A percentile compares a stretch with the other conserved stretches of the same genome.
These are phyloP conservation scores for Lepraria neglecta DNA, from an alignment of 495 filamentous ascomycete genomes.

Conservation along the genomic window DNA sequence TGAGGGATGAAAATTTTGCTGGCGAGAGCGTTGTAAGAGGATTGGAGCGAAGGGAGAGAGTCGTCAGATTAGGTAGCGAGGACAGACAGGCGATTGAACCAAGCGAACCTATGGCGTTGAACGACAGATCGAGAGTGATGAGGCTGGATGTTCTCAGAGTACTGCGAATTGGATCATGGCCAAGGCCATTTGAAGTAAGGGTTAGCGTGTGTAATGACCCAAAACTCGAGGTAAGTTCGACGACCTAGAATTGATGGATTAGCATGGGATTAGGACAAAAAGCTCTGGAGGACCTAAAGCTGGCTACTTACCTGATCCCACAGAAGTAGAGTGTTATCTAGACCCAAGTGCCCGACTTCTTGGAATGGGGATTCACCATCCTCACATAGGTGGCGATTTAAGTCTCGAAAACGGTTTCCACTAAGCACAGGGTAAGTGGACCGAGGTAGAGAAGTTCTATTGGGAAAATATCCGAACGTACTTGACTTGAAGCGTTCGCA, in stretches of 20 bases:
- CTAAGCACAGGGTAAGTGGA: conserved; percentile 36
- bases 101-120: conserved; percentile 63
- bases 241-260: not conserved
- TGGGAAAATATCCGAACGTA: conserved; percentile 36
- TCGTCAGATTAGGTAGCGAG: conserved; percentile 51
- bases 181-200: conserved; percentile 50
- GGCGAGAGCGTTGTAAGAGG: conserved; percentile 9
- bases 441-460: not conserved
- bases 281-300: not conserved
- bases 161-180: conserved; percentile 16
- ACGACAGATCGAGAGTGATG: conserved; percentile 62
- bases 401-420: conserved; percentile 65
- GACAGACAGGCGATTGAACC: conserved; percentile 52
- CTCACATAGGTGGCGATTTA: conserved; percentile 16
- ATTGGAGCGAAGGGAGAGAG: conserved; percentile 36
- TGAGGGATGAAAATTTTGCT: conserved; percentile 17
- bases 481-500: conserved; percentile 66
- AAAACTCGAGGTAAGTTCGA: conserved; percentile 44
- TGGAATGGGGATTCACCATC: conserved; percentile 37
- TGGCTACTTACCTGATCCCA: conserved; percentile 17
- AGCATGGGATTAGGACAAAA: not conserved
- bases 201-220: conserved; percentile 52
- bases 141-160: conserved; percentile 31
- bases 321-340: conserved; percentile 64
- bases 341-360: conserved; percentile 58